These are phyloP conservation scores for Chrysoporthe puriensis DNA, from an alignment of 2,329 filamentous ascomycete genomes.

Conservation along the genomic window DNA sequence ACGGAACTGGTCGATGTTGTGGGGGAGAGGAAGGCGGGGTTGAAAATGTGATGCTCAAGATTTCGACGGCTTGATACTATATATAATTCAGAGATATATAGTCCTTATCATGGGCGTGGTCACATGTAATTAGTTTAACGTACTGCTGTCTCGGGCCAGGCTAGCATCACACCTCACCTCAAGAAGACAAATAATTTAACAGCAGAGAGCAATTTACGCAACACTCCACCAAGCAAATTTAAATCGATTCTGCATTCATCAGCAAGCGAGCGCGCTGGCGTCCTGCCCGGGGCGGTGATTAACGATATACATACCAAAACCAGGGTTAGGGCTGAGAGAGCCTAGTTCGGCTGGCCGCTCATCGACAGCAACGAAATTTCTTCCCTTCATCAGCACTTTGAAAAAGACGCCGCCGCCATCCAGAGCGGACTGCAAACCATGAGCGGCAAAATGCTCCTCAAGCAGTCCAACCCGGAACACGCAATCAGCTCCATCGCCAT, in stretches of 20 bases:
- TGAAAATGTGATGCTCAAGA: neutral
- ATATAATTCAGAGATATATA: too few relatives aligned
- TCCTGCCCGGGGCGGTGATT: neutral
- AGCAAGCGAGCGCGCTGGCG: neutral
- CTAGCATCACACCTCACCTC: neutral
- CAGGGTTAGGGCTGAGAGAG: neutral
- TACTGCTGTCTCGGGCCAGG: neutral
- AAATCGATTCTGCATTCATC: neutral
- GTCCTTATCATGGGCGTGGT: neutral
- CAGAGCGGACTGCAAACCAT: neutral
- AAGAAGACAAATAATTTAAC: neutral
- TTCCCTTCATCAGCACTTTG: neutral
- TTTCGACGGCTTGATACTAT: too few relatives aligned
- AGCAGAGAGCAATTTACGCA: neutral
- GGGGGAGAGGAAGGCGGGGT: neutral
- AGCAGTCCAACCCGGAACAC: conserved; percentile 27
- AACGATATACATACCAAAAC: neutral
- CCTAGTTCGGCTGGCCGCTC: neutral
- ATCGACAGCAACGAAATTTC: neutral
- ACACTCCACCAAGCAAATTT: neutral
- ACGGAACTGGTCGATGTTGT: conserved; percentile 37
- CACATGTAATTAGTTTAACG: neutral
- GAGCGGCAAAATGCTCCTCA: conserved; percentile 24
- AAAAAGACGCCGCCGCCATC: neutral
- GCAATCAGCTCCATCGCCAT: conserved; percentile 22